Base-by-base conservation (phyloP, 83 land plant species). In the Diphasiastrum complanatum region DNA sequence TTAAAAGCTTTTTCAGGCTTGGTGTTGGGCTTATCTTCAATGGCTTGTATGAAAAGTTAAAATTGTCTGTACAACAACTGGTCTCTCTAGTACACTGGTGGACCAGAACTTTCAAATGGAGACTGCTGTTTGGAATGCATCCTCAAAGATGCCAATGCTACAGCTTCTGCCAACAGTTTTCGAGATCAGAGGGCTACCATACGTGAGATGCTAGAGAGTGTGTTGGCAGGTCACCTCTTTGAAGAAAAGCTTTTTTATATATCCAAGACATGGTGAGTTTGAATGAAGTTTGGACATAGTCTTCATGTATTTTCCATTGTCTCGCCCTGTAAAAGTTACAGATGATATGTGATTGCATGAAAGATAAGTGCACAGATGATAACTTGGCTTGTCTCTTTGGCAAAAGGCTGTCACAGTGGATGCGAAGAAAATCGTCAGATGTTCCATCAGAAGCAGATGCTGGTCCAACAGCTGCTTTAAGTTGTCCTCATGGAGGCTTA, bases 361-460 rank as follows among this genome's bases (percentile, higher is more conserved):
- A n/a, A n/a, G n/a, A n/a, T n/a, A n/a, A n/a, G n/a, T n/a, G n/a
- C n/a, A n/a, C n/a, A n/a, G n/a, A n/a, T n/a, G n/a, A n/a, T n/a
- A n/a, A n/a, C n/a, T n/a, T n/a, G n/a, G n/a, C n/a, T n/a, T n/a
- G n/a, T n/a, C n/a, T 46, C 26, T 61, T 30, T 31, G 28, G 31
- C 22, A 45, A 5, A 49, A 91, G 97, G 97, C 74, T 91, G 74
- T 61, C 76, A 49, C 97, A 91, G 51, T 91, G 95, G 95, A 29
- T 80, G 31, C 85, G 86, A 16, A 80, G 89, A 51, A 87, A 87
- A 70, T 78, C 65, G 50, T 58, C 69, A 62, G 93, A 90, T 56
- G 63, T 70, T n/a, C 91, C 91, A 35, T 67, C 81, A 64, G 97
- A 84, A 33, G 89, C 86, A 69, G 95, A 91, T 78, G 74, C 79